Base-by-base conservation (phyloP, 257 asterid species). In the Salvia hispanica region DNA sequence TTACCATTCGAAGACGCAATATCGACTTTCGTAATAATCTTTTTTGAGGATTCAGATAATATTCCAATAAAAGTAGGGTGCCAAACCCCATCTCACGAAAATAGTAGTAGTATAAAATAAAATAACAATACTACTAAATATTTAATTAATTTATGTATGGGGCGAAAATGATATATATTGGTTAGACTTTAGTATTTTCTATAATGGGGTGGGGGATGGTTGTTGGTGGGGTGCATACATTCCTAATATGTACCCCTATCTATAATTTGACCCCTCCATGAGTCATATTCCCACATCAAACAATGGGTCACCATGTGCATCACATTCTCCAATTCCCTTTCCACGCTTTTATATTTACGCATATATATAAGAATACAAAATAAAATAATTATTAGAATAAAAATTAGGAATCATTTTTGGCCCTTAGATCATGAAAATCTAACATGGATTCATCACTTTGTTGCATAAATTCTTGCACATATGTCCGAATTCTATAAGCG, bases 231-330 rank as follows among this genome's bases (percentile, higher is more conserved):
- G 31, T 25, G 62, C 2, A 39, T 54, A 21, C 71, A 53, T 52
- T 53, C 62, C 74, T 61, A 45, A 68, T 31, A 37, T 46, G 63
- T 39, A 70, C 69, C 69, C n/a, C n/a, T n/a, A n/a, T 62, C 53
- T 7, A 21, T 21, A 34, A 34, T 5, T 40, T 55, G 36, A 55
- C 45, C 64, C 40, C 62, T 39, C 61, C 53, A 60, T 52, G 47
- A 58, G 31, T 36, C 47, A 36, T 15, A 44, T 34, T 47, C 48
- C 33, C 11, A 68, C 74, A 51, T 62, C 54, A 42, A 59, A 59
- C 62, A 21, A 40, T 71, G 70, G 76, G 37, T 63, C 34, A 51
- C 70, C 76, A 63, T 72, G 76, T 63, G 76, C 76, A 72, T 54
- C 76, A 54, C 76, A 59, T 63, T 72, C 53, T 45, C 9, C 72